phyloP scores from a whole-genome alignment of 1,139 yeast species.

The Pichia sp. region DNA sequence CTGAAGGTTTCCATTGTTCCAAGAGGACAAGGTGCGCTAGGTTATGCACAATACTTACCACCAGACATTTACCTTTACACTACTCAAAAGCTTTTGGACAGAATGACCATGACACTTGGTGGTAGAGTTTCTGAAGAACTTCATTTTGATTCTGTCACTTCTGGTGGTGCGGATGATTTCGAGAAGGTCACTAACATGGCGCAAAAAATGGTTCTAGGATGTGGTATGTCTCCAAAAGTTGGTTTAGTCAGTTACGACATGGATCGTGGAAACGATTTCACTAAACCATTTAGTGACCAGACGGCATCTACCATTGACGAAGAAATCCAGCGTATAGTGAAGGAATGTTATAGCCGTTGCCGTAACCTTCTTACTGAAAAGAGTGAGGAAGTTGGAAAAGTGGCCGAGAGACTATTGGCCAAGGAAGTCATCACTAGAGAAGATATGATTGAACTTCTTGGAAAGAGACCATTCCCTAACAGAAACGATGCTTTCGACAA shows the following conservation, averaged over 20 bases:
- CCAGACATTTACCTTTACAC: constrained; percentile 83
- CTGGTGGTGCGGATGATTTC: constrained; percentile 95
- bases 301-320: constrained; percentile 75
- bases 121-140: constrained; percentile 95
- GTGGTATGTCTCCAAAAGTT: constrained; percentile 84
- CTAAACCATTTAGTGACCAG: constrained; percentile 87
- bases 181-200: constrained; percentile 96
- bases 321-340: constrained; percentile 77
- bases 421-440: constrained; percentile 75
- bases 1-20: constrained; percentile 95
- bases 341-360: constrained; percentile 71
- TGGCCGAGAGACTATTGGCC: constrained; percentile 75
- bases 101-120: constrained; percentile 96
- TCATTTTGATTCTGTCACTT: constrained; percentile 81
- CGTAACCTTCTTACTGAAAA: constrained; percentile 60
- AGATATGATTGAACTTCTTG: constrained; percentile 68
- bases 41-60: constrained; percentile 97
- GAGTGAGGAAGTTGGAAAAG: constrained; percentile 65
- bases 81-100: constrained; percentile 70
- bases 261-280: constrained; percentile 39
- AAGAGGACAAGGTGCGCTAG: constrained; percentile 92
- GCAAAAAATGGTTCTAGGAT: constrained; percentile 80
- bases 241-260: constrained; percentile 62
- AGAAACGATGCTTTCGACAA: constrained; percentile 91
- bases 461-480: constrained; percentile 73